Conservation (phyloP, 2,329 filamentous ascomycete genomes). For the Elsinoe perseae region DNA sequence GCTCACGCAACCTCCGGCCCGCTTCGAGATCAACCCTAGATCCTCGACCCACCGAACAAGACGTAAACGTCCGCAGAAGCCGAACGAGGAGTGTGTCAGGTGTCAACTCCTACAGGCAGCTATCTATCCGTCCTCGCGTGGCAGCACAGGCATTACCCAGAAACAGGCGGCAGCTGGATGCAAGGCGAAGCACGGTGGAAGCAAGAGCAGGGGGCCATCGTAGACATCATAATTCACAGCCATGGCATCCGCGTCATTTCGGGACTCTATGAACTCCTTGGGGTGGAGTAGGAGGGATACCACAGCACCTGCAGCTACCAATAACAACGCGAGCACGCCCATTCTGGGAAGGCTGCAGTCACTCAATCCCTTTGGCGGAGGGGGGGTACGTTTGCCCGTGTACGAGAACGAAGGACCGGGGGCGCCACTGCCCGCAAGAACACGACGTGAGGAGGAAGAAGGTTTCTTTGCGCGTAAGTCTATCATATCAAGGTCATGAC, state of each 20-base stretch:
- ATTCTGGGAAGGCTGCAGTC: conserved; percentile 73
- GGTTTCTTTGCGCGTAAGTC: conserved; percentile 90
- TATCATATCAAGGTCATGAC: conserved; percentile 19
- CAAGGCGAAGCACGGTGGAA: conserved; percentile 4
- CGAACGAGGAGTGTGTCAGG: neutral
- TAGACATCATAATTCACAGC: conserved; percentile 21
- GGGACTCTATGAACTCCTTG: conserved; percentile 88
- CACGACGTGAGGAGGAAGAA: conserved; percentile 85
- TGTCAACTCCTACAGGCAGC: conserved; percentile 18
- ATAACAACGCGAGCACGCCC: conserved; percentile 64
- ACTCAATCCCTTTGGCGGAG: conserved; percentile 77
- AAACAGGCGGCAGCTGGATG: conserved; percentile 13
- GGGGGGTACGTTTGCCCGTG: conserved; percentile 84
- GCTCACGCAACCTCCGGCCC: conserved; percentile 8
- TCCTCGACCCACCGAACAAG: conserved; percentile 1
- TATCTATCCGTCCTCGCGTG: conserved; percentile 15
- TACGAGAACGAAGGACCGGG: conserved; percentile 66
- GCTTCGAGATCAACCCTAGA: conserved; percentile 11
- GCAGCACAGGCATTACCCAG: neutral
- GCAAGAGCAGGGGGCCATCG: conserved; percentile 7
- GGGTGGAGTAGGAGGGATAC: conserved; percentile 84
- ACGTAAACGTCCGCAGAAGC: conserved; percentile 5
- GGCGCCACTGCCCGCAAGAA: conserved; percentile 77
- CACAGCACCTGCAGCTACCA: conserved; percentile 68
- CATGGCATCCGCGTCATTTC: conserved; percentile 85